Evolutionary conservation across 768 basidiomycete species (phyloP).

Genomic region (Panaeolus papilionaceus): DNA sequence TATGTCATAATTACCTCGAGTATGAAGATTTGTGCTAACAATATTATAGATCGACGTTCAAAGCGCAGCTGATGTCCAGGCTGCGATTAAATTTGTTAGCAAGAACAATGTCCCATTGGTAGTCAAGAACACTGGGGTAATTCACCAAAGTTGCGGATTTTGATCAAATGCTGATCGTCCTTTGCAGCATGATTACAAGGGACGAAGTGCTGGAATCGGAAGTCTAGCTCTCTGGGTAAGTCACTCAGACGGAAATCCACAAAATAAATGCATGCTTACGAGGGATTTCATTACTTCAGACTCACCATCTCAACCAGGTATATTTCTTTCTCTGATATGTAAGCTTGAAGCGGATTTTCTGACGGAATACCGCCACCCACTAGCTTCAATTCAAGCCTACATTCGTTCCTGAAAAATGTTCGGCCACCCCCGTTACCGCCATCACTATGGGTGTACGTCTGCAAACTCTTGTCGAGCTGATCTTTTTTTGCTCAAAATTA

Average conservation of each 20-base stretch:
- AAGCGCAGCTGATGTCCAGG: conserved; percentile 28
- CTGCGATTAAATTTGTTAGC: conserved; percentile 31
- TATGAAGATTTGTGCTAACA: not conserved
- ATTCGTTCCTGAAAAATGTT: conserved; percentile 29
- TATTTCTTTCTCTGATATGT: not conserved
- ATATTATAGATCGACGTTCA: conserved; percentile 35
- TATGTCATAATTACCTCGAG: conserved; percentile 21
- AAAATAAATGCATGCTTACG: not conserved
- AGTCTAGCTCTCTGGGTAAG: conserved; percentile 42
- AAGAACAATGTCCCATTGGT: conserved; percentile 29
- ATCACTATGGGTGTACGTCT: conserved; percentile 29
- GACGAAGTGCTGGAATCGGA: conserved; percentile 44
- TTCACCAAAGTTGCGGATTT: not conserved
- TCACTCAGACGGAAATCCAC: not conserved
- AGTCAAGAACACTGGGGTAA: conserved; percentile 32
- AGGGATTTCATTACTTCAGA: conserved; percentile 21
- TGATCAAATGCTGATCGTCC: conserved; percentile 2
- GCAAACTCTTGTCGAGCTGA: conserved; percentile 1
- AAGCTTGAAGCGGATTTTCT: not conserved
- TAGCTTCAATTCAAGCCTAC: conserved; percentile 27
- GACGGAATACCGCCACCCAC: not conserved
- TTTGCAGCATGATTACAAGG: conserved; percentile 40
- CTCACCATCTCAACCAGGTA: conserved; percentile 27
- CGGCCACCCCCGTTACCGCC: conserved; percentile 21
- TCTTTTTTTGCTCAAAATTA: not conserved